A percentile compares a stretch with the other conserved stretches of the same genome.
These are phyloP conservation scores for Pestalotiopsis sp. DNA, from an alignment of 2,329 filamentous ascomycete species.

Conservation along the genomic window DNA sequence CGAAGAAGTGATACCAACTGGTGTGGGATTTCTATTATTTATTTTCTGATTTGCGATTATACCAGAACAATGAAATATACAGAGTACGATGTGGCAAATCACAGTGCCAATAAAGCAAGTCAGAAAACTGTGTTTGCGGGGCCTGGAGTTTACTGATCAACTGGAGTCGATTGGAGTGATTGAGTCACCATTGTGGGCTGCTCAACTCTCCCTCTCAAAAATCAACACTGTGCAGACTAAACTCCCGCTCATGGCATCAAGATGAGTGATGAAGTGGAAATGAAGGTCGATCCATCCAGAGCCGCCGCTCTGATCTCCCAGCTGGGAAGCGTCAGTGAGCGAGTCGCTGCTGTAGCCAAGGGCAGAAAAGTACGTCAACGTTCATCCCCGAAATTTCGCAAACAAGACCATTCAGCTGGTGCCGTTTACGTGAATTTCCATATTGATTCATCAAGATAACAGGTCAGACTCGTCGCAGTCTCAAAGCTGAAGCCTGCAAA, in stretches of 20 bases:
- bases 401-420: background rate
- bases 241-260: slow-evolving; percentile 16
- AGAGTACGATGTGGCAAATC: background rate
- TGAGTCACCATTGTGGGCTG: background rate
- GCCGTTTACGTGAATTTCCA: background rate
- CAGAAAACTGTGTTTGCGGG: background rate
- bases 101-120: background rate
- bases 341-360: slow-evolving; percentile 56
- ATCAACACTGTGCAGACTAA: background rate
- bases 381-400: background rate
- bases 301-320: slow-evolving; percentile 66
- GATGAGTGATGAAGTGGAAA: slow-evolving; percentile 53
- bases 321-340: slow-evolving; percentile 61
- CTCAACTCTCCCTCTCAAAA: background rate
- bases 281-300: slow-evolving; percentile 65
- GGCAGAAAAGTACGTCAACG: slow-evolving; percentile 55
- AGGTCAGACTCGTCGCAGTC: slow-evolving; percentile 89
- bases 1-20: too few relatives aligned
- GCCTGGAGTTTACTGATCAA: background rate
- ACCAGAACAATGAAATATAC: background rate
- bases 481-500: slow-evolving; percentile 94
- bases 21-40: background rate
- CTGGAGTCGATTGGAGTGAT: background rate
- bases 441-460: background rate
- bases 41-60: background rate